These are phyloP conservation scores for Leccinum holopus DNA, from an alignment of 1,284 basidiomycete genomes.

Conservation along the genomic window DNA sequence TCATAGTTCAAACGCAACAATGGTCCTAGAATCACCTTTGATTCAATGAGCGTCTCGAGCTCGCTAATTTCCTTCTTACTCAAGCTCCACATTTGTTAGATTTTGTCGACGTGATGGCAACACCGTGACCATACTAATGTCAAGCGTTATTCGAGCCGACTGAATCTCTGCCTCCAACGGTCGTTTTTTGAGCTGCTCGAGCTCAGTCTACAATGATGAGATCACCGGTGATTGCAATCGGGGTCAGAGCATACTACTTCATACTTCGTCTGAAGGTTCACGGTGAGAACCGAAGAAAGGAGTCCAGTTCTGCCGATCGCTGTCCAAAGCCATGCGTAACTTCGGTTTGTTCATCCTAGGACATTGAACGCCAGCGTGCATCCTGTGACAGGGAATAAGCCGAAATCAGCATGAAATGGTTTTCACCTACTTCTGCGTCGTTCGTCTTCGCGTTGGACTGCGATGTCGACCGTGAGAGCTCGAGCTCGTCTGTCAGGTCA, in stretches of 20 bases:
- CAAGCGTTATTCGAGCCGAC: constrained; percentile 67
- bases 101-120: constrained; percentile 6
- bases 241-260: constrained; percentile 44
- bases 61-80: constrained; percentile 85
- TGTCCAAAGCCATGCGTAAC: constrained; percentile 45
- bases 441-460: constrained; percentile 6
- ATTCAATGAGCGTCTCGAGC: constrained; percentile 84
- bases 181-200: constrained; percentile 69
- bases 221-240: background rate
- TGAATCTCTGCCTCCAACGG: constrained; percentile 70
- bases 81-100: constrained; percentile 47
- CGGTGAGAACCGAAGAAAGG: constrained; percentile 29
- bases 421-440: constrained; percentile 18
- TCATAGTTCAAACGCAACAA: background rate
- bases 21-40: constrained; percentile 56
- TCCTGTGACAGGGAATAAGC: constrained; percentile 20
- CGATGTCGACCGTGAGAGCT: constrained; percentile 36
- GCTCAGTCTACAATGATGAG: constrained; percentile 48
- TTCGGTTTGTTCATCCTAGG: constrained; percentile 40
- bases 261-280: constrained; percentile 47
- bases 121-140: constrained; percentile 45
- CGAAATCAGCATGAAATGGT: constrained; percentile 18
- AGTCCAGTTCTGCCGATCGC: constrained; percentile 52
- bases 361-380: constrained; percentile 36
- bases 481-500: constrained; percentile 48